phyloP scores from a whole-genome alignment of 1,284 basidiomycete species.

The Chiua sp. region DNA sequence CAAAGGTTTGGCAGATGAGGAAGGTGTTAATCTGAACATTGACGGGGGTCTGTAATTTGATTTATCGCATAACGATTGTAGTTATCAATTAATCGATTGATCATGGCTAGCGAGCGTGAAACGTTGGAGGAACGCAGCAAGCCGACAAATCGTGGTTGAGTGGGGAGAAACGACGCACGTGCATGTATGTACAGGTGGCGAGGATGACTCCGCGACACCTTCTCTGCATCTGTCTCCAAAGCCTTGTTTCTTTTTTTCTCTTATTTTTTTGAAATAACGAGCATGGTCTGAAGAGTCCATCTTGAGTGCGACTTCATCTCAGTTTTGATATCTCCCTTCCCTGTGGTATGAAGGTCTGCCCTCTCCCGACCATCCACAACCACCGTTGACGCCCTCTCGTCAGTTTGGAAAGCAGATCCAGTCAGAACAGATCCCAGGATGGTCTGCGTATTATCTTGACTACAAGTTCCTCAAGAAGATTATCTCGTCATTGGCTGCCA shows the following conservation, averaged over 20 bases:
- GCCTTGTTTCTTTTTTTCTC: not conserved
- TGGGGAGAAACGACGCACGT: conserved; percentile 29
- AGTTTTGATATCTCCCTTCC: conserved; percentile 7
- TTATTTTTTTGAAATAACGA: conserved; percentile 24
- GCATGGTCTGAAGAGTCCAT: conserved; percentile 32
- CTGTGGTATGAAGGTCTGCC: conserved; percentile 36
- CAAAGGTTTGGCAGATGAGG: conserved; percentile 81
- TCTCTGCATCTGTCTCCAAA: conserved; percentile 13
- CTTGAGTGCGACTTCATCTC: conserved; percentile 11
- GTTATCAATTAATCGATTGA: conserved; percentile 10
- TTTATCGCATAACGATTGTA: conserved; percentile 7
- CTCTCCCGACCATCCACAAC: conserved; percentile 1
- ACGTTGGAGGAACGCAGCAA: not conserved
- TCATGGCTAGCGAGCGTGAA: not conserved
- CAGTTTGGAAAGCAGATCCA: conserved; percentile 99
- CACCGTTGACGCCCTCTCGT: not conserved
- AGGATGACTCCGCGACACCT: conserved; percentile 1
- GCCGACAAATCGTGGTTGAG: not conserved
- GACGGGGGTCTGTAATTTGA: conserved; percentile 11
- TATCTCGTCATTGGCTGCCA: conserved; percentile 96
- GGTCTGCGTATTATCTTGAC: conserved; percentile 96
- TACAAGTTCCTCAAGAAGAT: conserved; percentile 99
- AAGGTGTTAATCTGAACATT: conserved; percentile 77
- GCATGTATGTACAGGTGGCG: conserved; percentile 12
- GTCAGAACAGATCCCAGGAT: conserved; percentile 96